Evolutionary conservation across 495 filamentous ascomycete species (phyloP), one percentile per base, ranked within the genome.

Genomic region (Hamigera avellanea): DNA sequence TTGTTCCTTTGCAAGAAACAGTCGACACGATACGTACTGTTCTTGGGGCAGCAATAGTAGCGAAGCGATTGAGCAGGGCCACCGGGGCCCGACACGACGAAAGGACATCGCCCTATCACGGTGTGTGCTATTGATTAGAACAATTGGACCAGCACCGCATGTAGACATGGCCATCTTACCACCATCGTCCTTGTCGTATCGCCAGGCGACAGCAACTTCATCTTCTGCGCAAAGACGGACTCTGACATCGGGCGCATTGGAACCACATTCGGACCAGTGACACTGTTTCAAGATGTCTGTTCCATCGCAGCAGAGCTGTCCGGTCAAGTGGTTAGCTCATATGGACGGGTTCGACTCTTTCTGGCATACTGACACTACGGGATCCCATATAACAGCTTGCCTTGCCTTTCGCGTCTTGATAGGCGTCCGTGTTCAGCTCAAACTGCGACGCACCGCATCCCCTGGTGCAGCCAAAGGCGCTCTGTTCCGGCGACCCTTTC

Each of bases 231-330:
- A 23, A 4, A 5, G 5, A 9, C 21, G 4, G 21, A 4, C 9
- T 9, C 21, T 23, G 29, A 19, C 37, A 39, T 17, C 26, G 19
- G 9, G 18, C 13, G 18, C 5, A 17, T 25, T 16, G 28, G 18
- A 18, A 40, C 49, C 35, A 40, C 52, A 56, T 10, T 25, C 44
- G 6, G 46, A 53, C 52, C 52, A 56, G 23, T 30, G 31, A 35
- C 52, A 56, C 13, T 46, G 6, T 12, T 41, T 35, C 14, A 56
- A 26, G 3, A 50, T 28, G n/a, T 44, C 33, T 10, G 50, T 47
- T 5, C 32, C 42, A 27, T 54, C 50, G 30, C 50, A 59, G 39
- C 54, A 58, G 3, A 57, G 41, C 6, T 28, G 21, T 23, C 21
- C 4, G 21, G 5, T 4, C 21, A 23, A 23, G 21, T 9, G 5